Conservation (phyloP, 352 stramenopile species). For the Phytophthora sp. region DNA sequence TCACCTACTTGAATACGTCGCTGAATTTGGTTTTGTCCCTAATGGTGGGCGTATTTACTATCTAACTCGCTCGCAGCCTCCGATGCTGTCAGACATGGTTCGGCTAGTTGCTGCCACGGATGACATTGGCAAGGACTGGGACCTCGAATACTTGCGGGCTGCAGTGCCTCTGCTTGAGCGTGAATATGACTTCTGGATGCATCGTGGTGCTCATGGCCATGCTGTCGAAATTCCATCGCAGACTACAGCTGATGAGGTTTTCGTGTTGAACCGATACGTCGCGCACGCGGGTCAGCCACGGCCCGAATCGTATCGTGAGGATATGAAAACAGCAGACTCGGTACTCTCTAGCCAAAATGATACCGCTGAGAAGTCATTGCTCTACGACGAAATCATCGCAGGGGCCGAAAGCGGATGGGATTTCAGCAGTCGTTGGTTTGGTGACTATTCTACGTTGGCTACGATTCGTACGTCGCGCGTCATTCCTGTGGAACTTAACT, state of each 20-base stretch:
- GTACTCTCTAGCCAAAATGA: background rate
- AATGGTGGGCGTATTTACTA: conserved; percentile 93
- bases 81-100: conserved; percentile 92
- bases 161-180: conserved; percentile 65
- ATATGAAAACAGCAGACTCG: conserved; percentile 47
- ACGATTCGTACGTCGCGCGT: conserved; percentile 69
- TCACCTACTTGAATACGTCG: conserved; percentile 88
- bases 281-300: conserved; percentile 65
- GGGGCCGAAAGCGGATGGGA: conserved; percentile 90
- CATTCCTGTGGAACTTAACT: conserved; percentile 88
- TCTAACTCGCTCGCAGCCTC: conserved; percentile 88
- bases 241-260: conserved; percentile 3
- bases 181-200: conserved; percentile 89
- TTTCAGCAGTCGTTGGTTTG: conserved; percentile 88
- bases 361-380: conserved; percentile 25
- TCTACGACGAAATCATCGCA: conserved; percentile 84
- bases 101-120: conserved; percentile 47
- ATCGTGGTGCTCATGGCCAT: conserved; percentile 54
- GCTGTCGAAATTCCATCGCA: conserved; percentile 49
- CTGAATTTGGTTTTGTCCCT: conserved; percentile 87
- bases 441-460: conserved; percentile 37
- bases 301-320: conserved; percentile 88
- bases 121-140: conserved; percentile 34
- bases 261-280: conserved; percentile 81
- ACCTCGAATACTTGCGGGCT: conserved; percentile 52